Evolutionary conservation across 2,329 filamentous ascomycete genomes (phyloP), one percentile per base, ranked within the genome.

Genomic region (Sclerotinia minor): DNA sequence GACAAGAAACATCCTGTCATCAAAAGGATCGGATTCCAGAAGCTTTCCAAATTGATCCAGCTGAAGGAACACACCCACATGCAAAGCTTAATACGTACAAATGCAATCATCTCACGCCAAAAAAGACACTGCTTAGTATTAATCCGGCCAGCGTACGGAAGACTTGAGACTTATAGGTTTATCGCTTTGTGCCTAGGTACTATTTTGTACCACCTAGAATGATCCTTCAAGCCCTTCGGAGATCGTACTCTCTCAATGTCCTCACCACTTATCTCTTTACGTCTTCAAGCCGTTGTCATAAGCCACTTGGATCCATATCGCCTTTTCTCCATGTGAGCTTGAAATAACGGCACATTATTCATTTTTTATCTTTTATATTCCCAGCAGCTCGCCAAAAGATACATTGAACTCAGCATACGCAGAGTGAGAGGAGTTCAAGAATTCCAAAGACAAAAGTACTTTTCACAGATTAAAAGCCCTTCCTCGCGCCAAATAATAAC

Each of bases 191-290:
- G 15, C n/a, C 6, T 35, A 8, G 35, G 35, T 35, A 35, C 49
- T 17, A 8, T 7, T 52, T 6, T 17, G 24, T 15, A 53, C 26
- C 32, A 53, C 17, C 17, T 5, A 21, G 5, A 32, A 53, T 57
- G 13, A 57, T 44, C 38, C 55, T 59, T 59, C 38, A 59, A 45
- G 24, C 19, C 55, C 55, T 58, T n/a, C 38, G n/a, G 13, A 58
- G 19, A 19, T 6, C 55, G 24, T 38, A 44, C 19, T 45, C 13
- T 41, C 35, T 26, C 55, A 44, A 19, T 38, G n/a, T 45, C 17
- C 24, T 45, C 7, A n/a, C 45, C 21, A 35, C 32, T 15, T 54
- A 21, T 17, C 19, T 53, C 52, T 19, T 19, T 7, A 53, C 50
- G 15, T 44, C n/a, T 24, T 44, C 55, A 26, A 45, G 15, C 8